These are phyloP conservation scores for Xylaria sp. DNA, from an alignment of 2,329 filamentous ascomycete genomes.

Conservation along the genomic window DNA sequence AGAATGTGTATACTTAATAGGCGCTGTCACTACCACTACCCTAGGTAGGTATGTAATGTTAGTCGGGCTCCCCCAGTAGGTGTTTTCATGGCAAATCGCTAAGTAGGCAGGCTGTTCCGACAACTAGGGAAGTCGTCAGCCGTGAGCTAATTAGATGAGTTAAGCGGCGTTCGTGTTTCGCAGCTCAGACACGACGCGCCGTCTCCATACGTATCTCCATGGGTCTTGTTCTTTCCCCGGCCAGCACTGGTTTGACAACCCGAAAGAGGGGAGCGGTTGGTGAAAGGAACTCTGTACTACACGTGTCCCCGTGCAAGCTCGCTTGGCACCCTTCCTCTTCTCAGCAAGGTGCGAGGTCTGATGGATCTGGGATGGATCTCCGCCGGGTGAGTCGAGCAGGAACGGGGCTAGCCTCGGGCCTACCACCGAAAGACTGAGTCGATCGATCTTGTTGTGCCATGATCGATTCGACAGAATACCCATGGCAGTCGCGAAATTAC, in stretches of 20 bases:
- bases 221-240: constrained; percentile 8
- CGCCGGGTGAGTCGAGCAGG: background rate
- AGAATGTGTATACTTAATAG: too few relatives aligned
- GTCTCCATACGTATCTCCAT: constrained; percentile 10
- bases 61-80: background rate
- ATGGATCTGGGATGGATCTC: constrained; percentile 4
- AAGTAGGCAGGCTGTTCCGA: background rate
- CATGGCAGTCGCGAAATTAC: constrained; percentile 9
- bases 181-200: constrained; percentile 1
- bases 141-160: constrained; percentile 3
- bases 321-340: constrained; percentile 18
- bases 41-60: too few relatives aligned
- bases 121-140: background rate
- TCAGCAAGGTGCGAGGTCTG: constrained; percentile 4
- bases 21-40: too few relatives aligned
- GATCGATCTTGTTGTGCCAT: constrained; percentile 15
- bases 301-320: background rate
- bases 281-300: background rate
- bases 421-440: constrained; percentile 17
- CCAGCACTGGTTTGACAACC: background rate
- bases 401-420: constrained; percentile 1
- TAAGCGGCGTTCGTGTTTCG: background rate
- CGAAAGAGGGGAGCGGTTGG: constrained; percentile 19
- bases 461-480: background rate
- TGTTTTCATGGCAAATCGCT: background rate